Evolutionary conservation across 805 yeast genomes (phyloP).

Genomic region (Saccharomycopsis guyanensis): DNA sequence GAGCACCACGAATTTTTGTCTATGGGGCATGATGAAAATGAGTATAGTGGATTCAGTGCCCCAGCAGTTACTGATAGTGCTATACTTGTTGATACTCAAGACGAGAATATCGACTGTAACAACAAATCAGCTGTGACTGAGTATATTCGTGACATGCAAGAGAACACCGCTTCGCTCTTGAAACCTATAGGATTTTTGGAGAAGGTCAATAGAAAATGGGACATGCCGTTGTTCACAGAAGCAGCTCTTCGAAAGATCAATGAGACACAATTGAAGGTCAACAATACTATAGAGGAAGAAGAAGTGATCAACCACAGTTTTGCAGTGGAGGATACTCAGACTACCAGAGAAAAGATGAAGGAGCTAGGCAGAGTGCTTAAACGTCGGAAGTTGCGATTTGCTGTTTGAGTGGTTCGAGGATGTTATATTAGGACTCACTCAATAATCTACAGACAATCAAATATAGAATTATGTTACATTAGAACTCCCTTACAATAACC

Average conservation of each 20-base stretch:
- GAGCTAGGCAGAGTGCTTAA: slow-evolving; percentile 9
- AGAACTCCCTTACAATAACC: slow-evolving; percentile 39
- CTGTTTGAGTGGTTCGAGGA: too few relatives aligned
- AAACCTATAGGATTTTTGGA: slow-evolving; percentile 4
- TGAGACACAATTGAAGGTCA: slow-evolving; percentile 23
- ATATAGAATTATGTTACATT: slow-evolving; percentile 9
- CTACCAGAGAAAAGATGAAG: slow-evolving; percentile 13
- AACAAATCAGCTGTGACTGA: background rate
- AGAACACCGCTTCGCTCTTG: background rate
- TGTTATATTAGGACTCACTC: too few relatives aligned
- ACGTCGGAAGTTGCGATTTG: slow-evolving; percentile 6
- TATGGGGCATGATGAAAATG: slow-evolving; percentile 28
- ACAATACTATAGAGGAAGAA: slow-evolving; percentile 7
- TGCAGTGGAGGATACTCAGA: slow-evolving; percentile 5
- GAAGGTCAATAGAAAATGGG: slow-evolving; percentile 26
- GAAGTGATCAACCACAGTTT: slow-evolving; percentile 4
- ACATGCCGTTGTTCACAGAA: slow-evolving; percentile 31
- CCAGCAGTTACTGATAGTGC: slow-evolving; percentile 1
- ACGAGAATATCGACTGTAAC: background rate
- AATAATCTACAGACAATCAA: too few relatives aligned
- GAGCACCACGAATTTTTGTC: slow-evolving; percentile 41
- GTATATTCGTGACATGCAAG: background rate
- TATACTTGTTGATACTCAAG: background rate
- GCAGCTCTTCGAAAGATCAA: slow-evolving; percentile 26
- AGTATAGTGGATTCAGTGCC: slow-evolving; percentile 24